Base-by-base conservation (phyloP, 1,284 basidiomycete genomes). In the Cryptococcus deneoformans region DNA sequence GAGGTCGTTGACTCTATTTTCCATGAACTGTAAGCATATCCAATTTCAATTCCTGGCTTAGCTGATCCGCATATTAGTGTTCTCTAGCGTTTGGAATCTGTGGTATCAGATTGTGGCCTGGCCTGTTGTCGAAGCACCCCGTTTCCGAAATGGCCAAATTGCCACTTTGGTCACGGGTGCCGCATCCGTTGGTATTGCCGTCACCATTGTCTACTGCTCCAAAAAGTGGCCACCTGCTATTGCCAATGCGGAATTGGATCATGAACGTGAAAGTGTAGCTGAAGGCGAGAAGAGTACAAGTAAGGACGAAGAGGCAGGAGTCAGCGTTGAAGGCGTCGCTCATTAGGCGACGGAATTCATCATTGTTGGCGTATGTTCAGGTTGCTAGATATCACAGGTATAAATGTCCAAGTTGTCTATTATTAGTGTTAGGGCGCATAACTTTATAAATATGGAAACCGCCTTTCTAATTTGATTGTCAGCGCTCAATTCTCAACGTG, bases 41-140 rank as follows among this genome's bases (percentile, higher is more conserved):
- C 16, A 35, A 8, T 20, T 39, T 9, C 6, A 1, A 12, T 16
- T 6, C 24, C 1, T 8, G 34, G 8, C 36, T 36, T 8, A n/a
- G 24, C 45, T 10, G 37, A 29, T 38, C 14, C 24, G 16, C 11
- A 6, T 24, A 34, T 36, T 42, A 53, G 54, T 61, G n/a, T 58
- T 61, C 43, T 61, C 60, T 12, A 61, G 58, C 52, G 52, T 61
- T 46, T 61, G 67, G 69, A 56, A 54, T 35, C 56, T 73, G 12
- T 75, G 73, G 73, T 75, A 73, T 59, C 54, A 55, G 12, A 73
- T 73, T 47, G 70, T 65, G 14, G 54, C 61, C 4, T 75, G 69
- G 68, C 71, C 71, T 14, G 66, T 75, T 20, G 58, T 63, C 16
- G 48, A 68, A 12, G 63, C 64, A 10, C 73, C 73, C 0, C 54